phyloP scores from a whole-genome alignment of 306 rosid genomes.

The Canavalia ensiformis region DNA sequence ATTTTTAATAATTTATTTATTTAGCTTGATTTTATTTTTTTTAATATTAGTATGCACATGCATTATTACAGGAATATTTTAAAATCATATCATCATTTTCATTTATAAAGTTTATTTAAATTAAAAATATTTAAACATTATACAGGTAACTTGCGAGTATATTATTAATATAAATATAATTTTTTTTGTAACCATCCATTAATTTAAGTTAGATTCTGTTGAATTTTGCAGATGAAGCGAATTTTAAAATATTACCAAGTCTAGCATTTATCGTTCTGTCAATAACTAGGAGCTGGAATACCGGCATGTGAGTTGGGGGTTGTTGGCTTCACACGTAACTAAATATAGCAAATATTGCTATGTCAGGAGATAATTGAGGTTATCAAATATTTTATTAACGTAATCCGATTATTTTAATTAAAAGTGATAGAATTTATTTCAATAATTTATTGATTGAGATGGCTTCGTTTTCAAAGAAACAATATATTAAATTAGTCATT shows the following conservation, averaged over 20 bases:
- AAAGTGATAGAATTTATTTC: background rate
- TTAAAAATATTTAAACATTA: no score
- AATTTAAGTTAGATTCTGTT: background rate
- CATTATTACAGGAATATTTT: no score
- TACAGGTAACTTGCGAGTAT: no score
- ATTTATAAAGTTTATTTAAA: no score
- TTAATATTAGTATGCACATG: no score
- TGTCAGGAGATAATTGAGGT: background rate
- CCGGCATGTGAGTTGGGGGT: background rate
- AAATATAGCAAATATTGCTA: background rate
- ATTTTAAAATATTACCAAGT: background rate
- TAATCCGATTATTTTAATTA: background rate
- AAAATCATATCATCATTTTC: no score
- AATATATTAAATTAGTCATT: no score
- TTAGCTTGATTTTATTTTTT: no score
- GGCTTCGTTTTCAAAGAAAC: no score
- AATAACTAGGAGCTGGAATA: conserved; percentile 6
- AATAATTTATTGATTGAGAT: background rate
- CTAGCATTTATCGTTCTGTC: background rate
- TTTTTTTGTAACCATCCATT: background rate
- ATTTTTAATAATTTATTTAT: no score
- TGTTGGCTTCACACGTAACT: background rate
- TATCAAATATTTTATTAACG: background rate
- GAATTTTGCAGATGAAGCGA: background rate
- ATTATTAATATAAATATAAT: background rate